phyloP scores from a whole-genome alignment of 768 basidiomycete genomes.

The Boletus insuetus region DNA sequence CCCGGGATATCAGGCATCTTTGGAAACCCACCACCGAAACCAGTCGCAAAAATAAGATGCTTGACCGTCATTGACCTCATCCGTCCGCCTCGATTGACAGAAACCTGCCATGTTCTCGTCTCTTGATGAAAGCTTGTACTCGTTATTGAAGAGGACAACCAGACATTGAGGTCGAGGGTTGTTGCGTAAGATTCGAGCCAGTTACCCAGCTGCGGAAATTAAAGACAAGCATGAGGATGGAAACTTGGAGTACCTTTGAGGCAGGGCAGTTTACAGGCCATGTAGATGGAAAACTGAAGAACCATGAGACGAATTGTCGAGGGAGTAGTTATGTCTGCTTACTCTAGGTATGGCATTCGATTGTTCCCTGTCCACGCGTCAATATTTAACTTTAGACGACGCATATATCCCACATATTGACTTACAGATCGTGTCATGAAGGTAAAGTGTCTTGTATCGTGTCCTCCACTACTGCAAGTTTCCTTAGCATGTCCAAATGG shows the following conservation, averaged over 20 bases:
- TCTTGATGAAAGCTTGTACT: conserved; percentile 34
- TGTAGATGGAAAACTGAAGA: conserved; percentile 46
- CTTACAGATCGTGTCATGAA: conserved; percentile 53
- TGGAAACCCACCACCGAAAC: conserved; percentile 45
- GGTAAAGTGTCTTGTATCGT: conserved; percentile 52
- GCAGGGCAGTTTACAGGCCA: conserved; percentile 54
- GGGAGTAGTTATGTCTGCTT: conserved; percentile 18
- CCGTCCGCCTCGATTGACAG: conserved; percentile 30
- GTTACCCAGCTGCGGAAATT: conserved; percentile 45
- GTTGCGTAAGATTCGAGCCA: conserved; percentile 64
- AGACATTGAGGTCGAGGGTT: conserved; percentile 58
- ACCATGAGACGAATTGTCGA: not conserved
- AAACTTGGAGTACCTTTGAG: conserved; percentile 37
- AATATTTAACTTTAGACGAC: not conserved
- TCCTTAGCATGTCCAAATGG: not conserved
- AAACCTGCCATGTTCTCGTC: conserved; percentile 42
- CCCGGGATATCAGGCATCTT: conserved; percentile 47
- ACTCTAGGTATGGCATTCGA: conserved; percentile 56
- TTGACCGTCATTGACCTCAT: conserved; percentile 37
- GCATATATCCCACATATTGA: conserved; percentile 11
- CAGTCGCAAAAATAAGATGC: conserved; percentile 58
- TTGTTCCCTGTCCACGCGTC: conserved; percentile 39
- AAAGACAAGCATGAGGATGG: not conserved
- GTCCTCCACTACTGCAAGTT: conserved; percentile 42
- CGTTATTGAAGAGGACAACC: conserved; percentile 46